phyloP scores from a whole-genome alignment of 306 rosid genomes.

The Elaeagnus macrophylla region DNA sequence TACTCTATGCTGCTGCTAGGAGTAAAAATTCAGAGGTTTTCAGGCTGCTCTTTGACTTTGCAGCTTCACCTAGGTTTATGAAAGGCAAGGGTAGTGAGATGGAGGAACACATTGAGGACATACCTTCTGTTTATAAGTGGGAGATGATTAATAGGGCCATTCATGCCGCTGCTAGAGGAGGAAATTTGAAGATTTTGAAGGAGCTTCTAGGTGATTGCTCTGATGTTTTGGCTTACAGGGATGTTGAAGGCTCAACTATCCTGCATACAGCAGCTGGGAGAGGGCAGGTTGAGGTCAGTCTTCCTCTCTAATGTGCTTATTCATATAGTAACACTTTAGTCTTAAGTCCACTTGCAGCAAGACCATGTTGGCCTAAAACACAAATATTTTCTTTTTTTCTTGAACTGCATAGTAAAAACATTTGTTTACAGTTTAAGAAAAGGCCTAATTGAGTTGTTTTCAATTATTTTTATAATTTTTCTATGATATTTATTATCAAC shows the following conservation, averaged over 20 bases:
- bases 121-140: constrained; percentile 59
- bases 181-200: constrained; percentile 52
- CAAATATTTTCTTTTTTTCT: not conserved
- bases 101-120: constrained; percentile 52
- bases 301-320: constrained; percentile 8
- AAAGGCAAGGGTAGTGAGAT: constrained; percentile 33
- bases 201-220: constrained; percentile 52
- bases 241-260: constrained; percentile 62
- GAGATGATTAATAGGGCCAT: constrained; percentile 74
- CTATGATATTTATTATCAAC: no score
- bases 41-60: constrained; percentile 50
- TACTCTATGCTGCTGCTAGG: constrained; percentile 48
- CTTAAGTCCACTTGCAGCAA: not conserved
- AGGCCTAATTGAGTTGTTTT: no score
- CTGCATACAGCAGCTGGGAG: constrained; percentile 88
- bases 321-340: constrained; percentile 1
- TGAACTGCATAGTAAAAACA: no score
- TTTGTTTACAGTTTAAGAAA: no score
- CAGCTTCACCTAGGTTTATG: constrained; percentile 55
- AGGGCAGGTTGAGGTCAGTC: constrained; percentile 67
- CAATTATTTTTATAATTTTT: no score
- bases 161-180: constrained; percentile 88
- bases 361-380: not conserved
- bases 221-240: constrained; percentile 65
- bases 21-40: constrained; percentile 43